Evolutionary conservation across 108 stramenopile species (phyloP), one percentile per base, ranked within the genome.

Genomic region (Fistulifera solaris): DNA sequence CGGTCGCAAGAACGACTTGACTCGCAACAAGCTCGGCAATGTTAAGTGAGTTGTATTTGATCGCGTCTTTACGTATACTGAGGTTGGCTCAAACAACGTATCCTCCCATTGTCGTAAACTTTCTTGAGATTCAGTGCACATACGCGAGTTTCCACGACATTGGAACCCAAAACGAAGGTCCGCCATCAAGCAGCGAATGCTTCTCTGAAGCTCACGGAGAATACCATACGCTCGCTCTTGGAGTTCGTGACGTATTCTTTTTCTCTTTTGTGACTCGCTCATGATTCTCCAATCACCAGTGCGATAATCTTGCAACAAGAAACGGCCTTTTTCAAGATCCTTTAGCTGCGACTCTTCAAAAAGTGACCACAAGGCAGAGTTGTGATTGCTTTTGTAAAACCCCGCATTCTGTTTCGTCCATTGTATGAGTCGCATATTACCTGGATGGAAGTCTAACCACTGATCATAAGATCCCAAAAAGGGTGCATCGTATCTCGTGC

Each of bases 391-490:
- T 27, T n/a, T 11, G 28, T 48, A 59, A 2, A 28, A 28, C 1
- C 16, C 19, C 2, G 47, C 46, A 1, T 17, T n/a, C 2, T 8
- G 6, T 8, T 51, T 40, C 16, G 73, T 47, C 38, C 47, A 24
- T 15, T 60, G 12, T n/a, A 50, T 13, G 50, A 72, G 73, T 0
- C 50, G 21, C n/a, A 38, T n/a, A 54, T 81, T 81, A 12, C 72
- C 79, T 38, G 79, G 75, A 65, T 81, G 79, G 31, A 58, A 73
- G 22, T 81, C 68, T 13, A 76, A 48, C 70, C 70, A 81, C 0
- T 51, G 62, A 17, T 60, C 44, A 40, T 74, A 81, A 11, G 59
- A 63, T 6, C 79, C 75, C 26, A 81, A 58, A 16, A 50, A 49
- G 10, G 40, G 48, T 1, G 75, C 40, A 56, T 75, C 65, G 40